Percentiles rank a stretch among this genome's conserved stretches.
These are phyloP conservation scores for Globomyces pollinis-pini DNA, from an alignment of 192 early-diverging fungal species.

Conservation along the genomic window DNA sequence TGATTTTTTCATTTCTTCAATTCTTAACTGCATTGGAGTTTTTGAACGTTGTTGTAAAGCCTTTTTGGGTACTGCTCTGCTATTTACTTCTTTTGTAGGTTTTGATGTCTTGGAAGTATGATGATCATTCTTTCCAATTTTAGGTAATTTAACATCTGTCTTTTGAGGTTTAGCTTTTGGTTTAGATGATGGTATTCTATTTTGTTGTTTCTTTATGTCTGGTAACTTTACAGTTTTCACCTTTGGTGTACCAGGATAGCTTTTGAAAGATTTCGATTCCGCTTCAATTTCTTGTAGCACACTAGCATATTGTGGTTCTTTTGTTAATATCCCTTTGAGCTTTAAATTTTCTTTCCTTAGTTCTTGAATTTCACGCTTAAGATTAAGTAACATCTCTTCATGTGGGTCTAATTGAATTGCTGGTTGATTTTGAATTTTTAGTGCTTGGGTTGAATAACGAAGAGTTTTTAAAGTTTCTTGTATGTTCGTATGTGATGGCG, in stretches of 20 bases:
- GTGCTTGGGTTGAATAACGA: conserved; percentile 41
- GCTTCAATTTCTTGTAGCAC: not conserved
- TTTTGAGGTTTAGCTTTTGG: not conserved
- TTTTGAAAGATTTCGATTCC: not conserved
- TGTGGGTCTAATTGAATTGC: conserved; percentile 27
- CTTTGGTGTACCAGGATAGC: not conserved
- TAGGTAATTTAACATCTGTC: not conserved
- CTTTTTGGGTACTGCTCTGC: not conserved
- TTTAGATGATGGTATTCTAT: too few species aligned
- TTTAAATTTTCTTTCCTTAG: conserved; percentile 36
- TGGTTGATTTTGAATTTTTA: conserved; percentile 38
- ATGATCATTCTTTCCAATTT: not conserved
- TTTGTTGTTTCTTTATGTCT: not conserved
- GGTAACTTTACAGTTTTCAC: not conserved
- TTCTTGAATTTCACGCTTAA: conserved; percentile 26
- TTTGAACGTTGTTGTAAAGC: not conserved
- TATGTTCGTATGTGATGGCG: conserved; percentile 17
- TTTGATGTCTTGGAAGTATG: not conserved
- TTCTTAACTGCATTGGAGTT: conserved; percentile 1
- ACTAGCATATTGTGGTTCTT: not conserved
- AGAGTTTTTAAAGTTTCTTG: conserved; percentile 54
- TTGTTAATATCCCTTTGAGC: not conserved
- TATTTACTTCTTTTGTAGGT: not conserved
- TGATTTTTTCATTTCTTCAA: conserved; percentile 13
- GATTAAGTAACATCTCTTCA: conserved; percentile 23